Evolutionary conservation across 2,329 filamentous ascomycete species (phyloP).

Genomic region (Albifimbria verrucaria): DNA sequence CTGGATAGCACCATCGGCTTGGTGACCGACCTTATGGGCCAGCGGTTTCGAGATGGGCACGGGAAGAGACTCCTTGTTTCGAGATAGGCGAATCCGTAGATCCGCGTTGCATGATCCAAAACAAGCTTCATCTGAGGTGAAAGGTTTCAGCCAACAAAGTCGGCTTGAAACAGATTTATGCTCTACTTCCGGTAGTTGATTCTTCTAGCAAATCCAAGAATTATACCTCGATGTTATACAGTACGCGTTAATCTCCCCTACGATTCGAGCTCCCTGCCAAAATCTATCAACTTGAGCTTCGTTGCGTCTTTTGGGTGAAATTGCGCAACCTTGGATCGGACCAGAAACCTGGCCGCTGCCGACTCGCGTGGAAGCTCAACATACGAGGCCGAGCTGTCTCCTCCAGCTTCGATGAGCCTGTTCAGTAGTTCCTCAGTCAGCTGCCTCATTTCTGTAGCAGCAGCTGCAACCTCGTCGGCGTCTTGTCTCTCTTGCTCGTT

Average conservation of each 20-base stretch:
- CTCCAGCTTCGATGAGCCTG: slow-evolving; percentile 49
- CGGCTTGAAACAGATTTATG: not conserved
- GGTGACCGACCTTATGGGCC: not conserved
- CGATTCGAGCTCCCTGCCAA: slow-evolving; percentile 60
- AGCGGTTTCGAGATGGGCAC: too few relatives aligned
- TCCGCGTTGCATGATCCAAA: not conserved
- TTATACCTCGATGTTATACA: too few relatives aligned
- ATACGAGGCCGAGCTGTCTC: slow-evolving; percentile 55
- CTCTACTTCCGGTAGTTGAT: not conserved
- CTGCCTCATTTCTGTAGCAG: slow-evolving; percentile 54
- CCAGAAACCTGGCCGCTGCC: slow-evolving; percentile 60
- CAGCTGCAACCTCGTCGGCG: slow-evolving; percentile 45
- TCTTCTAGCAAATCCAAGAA: too few relatives aligned
- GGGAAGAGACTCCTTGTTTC: not conserved
- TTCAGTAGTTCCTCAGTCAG: slow-evolving; percentile 61
- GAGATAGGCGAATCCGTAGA: not conserved
- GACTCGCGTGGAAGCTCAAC: slow-evolving; percentile 57
- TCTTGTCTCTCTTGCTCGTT: slow-evolving; percentile 21
- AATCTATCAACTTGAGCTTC: slow-evolving; percentile 58
- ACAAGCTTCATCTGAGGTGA: not conserved
- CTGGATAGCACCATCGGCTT: not conserved
- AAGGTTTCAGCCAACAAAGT: not conserved
- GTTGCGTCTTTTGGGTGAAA: slow-evolving; percentile 64
- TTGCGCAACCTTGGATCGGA: slow-evolving; percentile 62
- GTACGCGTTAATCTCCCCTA: too few relatives aligned